A percentile compares a stretch with the other conserved stretches of the same genome.
Conservation (phyloP, 257 asterid genomes). For the Solanum lycopersicoides region DNA sequence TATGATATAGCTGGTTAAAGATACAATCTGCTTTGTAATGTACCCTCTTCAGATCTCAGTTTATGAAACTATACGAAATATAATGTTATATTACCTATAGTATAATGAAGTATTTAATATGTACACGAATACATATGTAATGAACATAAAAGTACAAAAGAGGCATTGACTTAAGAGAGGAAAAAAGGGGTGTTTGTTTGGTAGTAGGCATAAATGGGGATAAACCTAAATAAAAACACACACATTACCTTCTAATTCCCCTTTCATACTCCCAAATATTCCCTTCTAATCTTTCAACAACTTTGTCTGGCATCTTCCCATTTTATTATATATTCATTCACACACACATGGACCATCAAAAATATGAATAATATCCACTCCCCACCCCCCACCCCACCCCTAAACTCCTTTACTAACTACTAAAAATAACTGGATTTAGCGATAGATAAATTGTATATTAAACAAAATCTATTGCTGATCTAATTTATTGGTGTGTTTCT, state of each 20-base stretch:
- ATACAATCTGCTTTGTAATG: too few species aligned
- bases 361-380: background rate
- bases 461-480: background rate
- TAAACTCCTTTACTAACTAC: background rate
- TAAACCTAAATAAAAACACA: conserved; percentile 25
- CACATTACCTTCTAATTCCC: conserved; percentile 87
- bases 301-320: conserved; percentile 71
- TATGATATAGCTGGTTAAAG: background rate
- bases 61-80: too few species aligned
- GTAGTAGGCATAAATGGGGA: conserved; percentile 29
- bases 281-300: conserved; percentile 69
- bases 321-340: conserved; percentile 64
- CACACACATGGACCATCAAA: background rate
- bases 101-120: background rate
- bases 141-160: conserved; percentile 25
- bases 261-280: conserved; percentile 76
- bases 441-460: background rate
- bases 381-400: background rate
- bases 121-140: conserved; percentile 9
- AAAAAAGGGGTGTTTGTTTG: conserved; percentile 36
- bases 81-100: too few species aligned
- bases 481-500: background rate
- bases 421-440: background rate
- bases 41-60: too few species aligned
- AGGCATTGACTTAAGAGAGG: conserved; percentile 37